Conservation (phyloP, 345 rosid genomes). For the Mangifera indica region DNA sequence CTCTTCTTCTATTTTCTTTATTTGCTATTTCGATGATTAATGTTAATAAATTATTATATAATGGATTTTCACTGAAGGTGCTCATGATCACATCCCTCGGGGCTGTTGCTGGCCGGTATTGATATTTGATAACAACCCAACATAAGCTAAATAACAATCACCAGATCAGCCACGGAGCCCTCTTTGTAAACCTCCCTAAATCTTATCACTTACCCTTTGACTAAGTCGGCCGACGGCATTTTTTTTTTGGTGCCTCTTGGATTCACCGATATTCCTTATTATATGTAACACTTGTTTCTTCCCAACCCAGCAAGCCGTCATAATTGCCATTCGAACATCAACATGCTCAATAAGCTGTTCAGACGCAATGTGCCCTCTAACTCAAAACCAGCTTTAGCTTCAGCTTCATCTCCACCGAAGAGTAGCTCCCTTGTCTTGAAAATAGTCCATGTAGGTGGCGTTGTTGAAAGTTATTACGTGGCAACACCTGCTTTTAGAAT, state of each 20-base stretch:
- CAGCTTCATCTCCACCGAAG: not conserved
- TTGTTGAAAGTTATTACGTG: constrained; percentile 38
- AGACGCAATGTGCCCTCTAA: not conserved
- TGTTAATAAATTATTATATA: too few species aligned
- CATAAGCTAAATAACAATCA: constrained; percentile 7
- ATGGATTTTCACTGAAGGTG: too few species aligned
- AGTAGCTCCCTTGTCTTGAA: constrained; percentile 19
- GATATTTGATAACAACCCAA: not conserved
- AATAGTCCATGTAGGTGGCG: constrained; percentile 44
- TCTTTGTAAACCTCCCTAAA: not conserved
- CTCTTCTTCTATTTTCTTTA: too few species aligned
- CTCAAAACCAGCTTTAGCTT: not conserved
- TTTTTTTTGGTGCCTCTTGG: not conserved
- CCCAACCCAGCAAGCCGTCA: not conserved
- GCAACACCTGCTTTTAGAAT: constrained; percentile 39
- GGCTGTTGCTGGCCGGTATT: not conserved
- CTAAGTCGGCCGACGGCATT: not conserved
- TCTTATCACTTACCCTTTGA: constrained; percentile 6
- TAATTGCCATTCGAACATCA: not conserved
- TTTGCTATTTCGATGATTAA: too few species aligned
- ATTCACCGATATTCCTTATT: constrained; percentile 3
- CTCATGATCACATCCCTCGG: not conserved
- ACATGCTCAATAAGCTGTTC: constrained; percentile 37
- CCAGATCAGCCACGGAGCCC: not conserved
- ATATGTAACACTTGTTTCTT: not conserved